Percentiles rank a stretch among this genome's conserved stretches.
Conservation (phyloP, 805 yeast genomes). For the Saturnispora diversa region DNA sequence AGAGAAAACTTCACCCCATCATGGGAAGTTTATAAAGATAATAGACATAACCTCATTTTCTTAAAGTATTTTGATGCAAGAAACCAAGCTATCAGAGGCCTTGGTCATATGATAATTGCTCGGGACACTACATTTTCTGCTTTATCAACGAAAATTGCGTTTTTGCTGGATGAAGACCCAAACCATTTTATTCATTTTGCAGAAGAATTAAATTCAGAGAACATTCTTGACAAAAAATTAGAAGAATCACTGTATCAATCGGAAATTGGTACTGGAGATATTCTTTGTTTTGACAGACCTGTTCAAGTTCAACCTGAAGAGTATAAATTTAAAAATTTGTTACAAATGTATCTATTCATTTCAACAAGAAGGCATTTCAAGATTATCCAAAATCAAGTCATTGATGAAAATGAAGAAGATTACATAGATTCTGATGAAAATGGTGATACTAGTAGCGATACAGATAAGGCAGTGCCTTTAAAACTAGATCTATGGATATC, state of each 20-base stretch:
- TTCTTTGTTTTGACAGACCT: slow-evolving; percentile 32
- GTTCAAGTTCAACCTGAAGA: background rate
- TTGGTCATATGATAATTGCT: slow-evolving; percentile 49
- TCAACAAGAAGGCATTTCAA: slow-evolving; percentile 52
- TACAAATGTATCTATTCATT: slow-evolving; percentile 46
- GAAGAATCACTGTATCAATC: slow-evolving; percentile 41
- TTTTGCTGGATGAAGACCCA: slow-evolving; percentile 33
- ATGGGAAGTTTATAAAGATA: slow-evolving; percentile 20
- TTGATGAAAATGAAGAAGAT: slow-evolving; percentile 42
- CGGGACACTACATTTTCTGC: slow-evolving; percentile 38
- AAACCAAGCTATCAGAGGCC: slow-evolving; percentile 50
- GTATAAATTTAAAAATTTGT: slow-evolving; percentile 28
- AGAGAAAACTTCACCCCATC: slow-evolving; percentile 13
- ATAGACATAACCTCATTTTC: slow-evolving; percentile 34
- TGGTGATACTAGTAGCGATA: background rate
- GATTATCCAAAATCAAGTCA: slow-evolving; percentile 37
- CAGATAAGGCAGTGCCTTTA: background rate
- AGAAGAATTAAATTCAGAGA: slow-evolving; percentile 56
- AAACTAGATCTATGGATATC: slow-evolving; percentile 62
- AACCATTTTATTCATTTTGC: slow-evolving; percentile 32
- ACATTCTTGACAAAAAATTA: slow-evolving; percentile 38
- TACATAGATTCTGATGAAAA: slow-evolving; percentile 30
- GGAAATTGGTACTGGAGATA: slow-evolving; percentile 65
- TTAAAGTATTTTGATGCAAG: slow-evolving; percentile 60
- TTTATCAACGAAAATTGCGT: slow-evolving; percentile 35